Conservation (phyloP, 768 basidiomycete species). For the Leccinum subgranulosum region DNA sequence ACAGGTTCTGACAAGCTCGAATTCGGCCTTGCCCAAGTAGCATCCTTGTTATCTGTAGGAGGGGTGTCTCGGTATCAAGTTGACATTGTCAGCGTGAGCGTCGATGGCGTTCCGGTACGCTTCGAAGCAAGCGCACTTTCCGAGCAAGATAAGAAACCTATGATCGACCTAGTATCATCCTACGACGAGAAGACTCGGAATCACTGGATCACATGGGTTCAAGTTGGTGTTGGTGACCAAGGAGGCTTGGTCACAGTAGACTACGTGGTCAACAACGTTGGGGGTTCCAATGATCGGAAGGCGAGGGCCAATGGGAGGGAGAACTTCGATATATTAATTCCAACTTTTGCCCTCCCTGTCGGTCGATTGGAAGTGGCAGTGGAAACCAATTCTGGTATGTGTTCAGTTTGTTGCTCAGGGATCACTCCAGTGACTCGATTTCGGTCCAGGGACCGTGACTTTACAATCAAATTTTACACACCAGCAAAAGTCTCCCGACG, state of each 20-base stretch:
- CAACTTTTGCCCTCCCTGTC: conserved; percentile 70
- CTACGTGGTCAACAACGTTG: conserved; percentile 52
- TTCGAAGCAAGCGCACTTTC: conserved; percentile 49
- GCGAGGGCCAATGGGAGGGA: conserved; percentile 31
- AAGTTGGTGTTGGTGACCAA: conserved; percentile 50
- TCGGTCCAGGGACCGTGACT: conserved; percentile 43
- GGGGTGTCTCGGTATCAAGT: conserved; percentile 39
- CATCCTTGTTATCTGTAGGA: conserved; percentile 16
- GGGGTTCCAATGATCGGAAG: conserved; percentile 23
- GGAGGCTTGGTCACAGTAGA: conserved; percentile 56
- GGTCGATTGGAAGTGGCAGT: conserved; percentile 63
- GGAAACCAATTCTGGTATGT: conserved; percentile 51
- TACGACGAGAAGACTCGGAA: conserved; percentile 54
- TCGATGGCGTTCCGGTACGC: conserved; percentile 63
- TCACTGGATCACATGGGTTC: conserved; percentile 66
- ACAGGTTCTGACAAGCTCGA: conserved; percentile 72
- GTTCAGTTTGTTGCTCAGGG: not conserved
- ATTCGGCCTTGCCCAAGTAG: conserved; percentile 61
- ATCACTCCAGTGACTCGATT: conserved; percentile 3
- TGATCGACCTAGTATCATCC: conserved; percentile 37
- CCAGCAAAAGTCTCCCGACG: conserved; percentile 39
- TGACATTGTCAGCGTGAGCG: conserved; percentile 50
- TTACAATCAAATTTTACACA: conserved; percentile 57
- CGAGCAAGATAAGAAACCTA: conserved; percentile 34
- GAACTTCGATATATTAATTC: conserved; percentile 52